Percentiles rank a stretch among this genome's conserved stretches.
phyloP scores from a whole-genome alignment of 345 rosid genomes.

The Balakata baccata region DNA sequence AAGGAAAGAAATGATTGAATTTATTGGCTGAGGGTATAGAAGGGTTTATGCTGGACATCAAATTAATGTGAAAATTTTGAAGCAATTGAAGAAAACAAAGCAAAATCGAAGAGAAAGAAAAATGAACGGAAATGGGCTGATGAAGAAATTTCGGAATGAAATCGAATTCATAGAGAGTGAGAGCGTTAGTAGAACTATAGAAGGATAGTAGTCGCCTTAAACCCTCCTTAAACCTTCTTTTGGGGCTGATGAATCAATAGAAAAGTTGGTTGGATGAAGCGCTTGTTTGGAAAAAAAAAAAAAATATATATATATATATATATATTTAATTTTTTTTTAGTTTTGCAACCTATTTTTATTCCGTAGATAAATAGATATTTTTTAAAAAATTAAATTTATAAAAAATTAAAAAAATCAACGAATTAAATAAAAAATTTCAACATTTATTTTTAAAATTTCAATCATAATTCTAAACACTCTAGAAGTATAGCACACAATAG shows the following conservation, averaged over 20 bases:
- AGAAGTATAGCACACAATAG: too few species aligned
- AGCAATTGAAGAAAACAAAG: not conserved
- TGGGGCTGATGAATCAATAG: not conserved
- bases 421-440: too few species aligned
- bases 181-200: not conserved
- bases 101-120: not conserved
- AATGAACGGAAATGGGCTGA: conserved; percentile 9
- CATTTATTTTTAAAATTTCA: too few species aligned
- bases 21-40: conserved; percentile 32
- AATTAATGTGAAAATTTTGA: conserved; percentile 17
- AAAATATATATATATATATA: too few species aligned
- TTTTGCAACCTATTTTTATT: too few species aligned
- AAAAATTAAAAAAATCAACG: too few species aligned
- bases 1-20: conserved; percentile 31
- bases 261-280: too few species aligned
- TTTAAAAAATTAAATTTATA: too few species aligned
- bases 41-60: conserved; percentile 58
- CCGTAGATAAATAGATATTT: too few species aligned
- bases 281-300: too few species aligned
- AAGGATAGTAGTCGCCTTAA: conserved; percentile 37
- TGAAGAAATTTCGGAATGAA: not conserved
- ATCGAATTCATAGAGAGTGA: conserved; percentile 3
- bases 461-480: too few species aligned
- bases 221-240: conserved; percentile 51
- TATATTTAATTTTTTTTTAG: too few species aligned